Percentiles rank a stretch among this genome's conserved stretches.
phyloP scores from a whole-genome alignment of 257 asterid genomes.

The Thymus quinquecostatus region DNA sequence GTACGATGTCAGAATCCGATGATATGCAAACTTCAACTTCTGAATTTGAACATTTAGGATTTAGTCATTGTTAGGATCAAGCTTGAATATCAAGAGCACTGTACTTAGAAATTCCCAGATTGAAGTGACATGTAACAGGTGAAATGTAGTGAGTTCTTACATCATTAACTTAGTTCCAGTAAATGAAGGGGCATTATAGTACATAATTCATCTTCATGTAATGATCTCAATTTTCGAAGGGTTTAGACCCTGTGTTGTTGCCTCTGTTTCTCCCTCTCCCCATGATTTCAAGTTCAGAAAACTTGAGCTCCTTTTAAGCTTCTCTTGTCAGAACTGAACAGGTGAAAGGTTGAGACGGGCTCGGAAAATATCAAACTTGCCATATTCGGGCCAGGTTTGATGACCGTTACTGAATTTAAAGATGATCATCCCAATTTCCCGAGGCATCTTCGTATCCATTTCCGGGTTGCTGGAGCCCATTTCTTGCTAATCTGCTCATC shows the following conservation, averaged over 20 bases:
- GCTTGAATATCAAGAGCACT: constrained; percentile 1
- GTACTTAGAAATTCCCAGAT: constrained; percentile 30
- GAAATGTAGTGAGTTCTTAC: neutral
- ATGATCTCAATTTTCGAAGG: neutral
- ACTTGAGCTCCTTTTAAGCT: neutral
- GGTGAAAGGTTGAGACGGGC: neutral
- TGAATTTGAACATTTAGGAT: constrained; percentile 12
- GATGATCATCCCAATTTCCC: constrained; percentile 45
- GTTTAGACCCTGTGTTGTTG: neutral
- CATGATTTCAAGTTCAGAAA: too few relatives aligned
- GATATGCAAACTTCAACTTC: constrained; percentile 32
- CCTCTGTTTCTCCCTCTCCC: neutral
- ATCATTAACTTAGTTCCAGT: neutral
- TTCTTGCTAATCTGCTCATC: constrained; percentile 56
- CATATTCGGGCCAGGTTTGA: neutral
- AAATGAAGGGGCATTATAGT: neutral
- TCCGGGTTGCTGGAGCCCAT: constrained; percentile 42
- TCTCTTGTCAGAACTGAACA: neutral
- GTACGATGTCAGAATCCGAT: constrained; percentile 36
- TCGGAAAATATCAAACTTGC: neutral
- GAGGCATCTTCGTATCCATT: constrained; percentile 40
- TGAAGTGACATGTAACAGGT: neutral
- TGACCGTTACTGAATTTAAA: constrained; percentile 22
- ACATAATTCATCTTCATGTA: constrained; percentile 9
- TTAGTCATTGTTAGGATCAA: neutral